Evolutionary conservation across 2,329 filamentous ascomycete genomes (phyloP).

Genomic region (Penicillium sp.): DNA sequence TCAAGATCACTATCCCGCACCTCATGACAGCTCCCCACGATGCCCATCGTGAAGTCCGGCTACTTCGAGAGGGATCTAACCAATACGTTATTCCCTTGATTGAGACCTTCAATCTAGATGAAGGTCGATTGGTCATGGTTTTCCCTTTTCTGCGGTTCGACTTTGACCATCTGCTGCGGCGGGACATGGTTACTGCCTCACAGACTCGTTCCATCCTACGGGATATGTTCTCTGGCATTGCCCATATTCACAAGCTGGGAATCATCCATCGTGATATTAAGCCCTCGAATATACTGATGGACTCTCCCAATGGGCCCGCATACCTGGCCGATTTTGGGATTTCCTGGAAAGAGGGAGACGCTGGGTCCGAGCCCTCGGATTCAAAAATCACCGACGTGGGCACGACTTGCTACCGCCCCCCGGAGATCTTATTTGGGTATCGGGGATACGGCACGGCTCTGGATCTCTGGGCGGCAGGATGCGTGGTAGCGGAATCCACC

Average conservation of each 20-base stretch:
- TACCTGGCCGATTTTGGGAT: constrained; percentile 91
- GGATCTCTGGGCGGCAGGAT: constrained; percentile 88
- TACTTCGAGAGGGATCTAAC: constrained; percentile 63
- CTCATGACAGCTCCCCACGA: constrained; percentile 78
- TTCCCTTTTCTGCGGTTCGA: constrained; percentile 82
- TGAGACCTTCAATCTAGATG: constrained; percentile 69
- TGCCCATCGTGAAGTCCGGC: constrained; percentile 73
- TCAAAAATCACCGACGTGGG: constrained; percentile 89
- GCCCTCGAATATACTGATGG: constrained; percentile 80
- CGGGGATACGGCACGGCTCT: constrained; percentile 68
- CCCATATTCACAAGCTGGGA: constrained; percentile 67
- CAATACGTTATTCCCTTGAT: constrained; percentile 66
- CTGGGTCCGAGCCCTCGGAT: constrained; percentile 61
- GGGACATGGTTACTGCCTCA: constrained; percentile 38
- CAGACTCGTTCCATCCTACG: constrained; percentile 56
- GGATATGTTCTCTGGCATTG: constrained; percentile 70
- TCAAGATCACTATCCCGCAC: constrained; percentile 83
- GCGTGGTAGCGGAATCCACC: constrained; percentile 76
- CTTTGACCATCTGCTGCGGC: constrained; percentile 66
- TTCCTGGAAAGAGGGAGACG: constrained; percentile 68
- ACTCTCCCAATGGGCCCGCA: constrained; percentile 67
- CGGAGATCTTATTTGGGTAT: constrained; percentile 86
- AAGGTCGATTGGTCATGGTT: constrained; percentile 72
- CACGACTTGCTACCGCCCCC: constrained; percentile 85
- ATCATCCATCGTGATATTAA: constrained; percentile 96